Conservation (phyloP, 768 basidiomycete species). For the Melanogaster broomeanus region DNA sequence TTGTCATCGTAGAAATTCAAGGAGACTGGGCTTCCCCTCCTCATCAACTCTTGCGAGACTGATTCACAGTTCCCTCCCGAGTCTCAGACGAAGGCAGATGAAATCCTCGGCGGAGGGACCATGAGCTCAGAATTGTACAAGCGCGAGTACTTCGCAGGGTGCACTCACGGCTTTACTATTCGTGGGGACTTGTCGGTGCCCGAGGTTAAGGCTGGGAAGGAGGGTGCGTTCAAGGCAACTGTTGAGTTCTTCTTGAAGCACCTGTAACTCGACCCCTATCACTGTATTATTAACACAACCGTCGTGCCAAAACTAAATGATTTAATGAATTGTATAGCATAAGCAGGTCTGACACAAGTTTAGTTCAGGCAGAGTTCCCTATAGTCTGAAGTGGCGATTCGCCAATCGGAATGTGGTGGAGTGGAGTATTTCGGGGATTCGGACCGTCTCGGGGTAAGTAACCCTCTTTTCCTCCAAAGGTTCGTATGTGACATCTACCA, state of each 20-base stretch:
- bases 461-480: no score
- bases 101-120: constrained; percentile 47
- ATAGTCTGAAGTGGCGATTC: no score
- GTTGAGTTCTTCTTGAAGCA: constrained; percentile 54
- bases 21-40: constrained; percentile 51
- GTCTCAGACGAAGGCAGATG: constrained; percentile 45
- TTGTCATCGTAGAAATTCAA: constrained; percentile 46
- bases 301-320: not conserved
- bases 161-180: constrained; percentile 56
- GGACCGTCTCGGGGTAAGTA: no score
- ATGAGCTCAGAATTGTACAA: constrained; percentile 52
- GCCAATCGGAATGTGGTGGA: no score
- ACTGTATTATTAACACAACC: not conserved
- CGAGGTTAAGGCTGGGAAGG: constrained; percentile 59
- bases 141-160: constrained; percentile 48
- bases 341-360: no score
- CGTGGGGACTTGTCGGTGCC: constrained; percentile 48
- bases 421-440: no score
- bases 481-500: no score
- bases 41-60: constrained; percentile 65
- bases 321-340: no score
- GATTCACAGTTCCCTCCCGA: constrained; percentile 54
- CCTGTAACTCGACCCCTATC: constrained; percentile 12
- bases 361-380: no score
- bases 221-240: constrained; percentile 58